Conservation (phyloP, 805 yeast genomes). For the Kuraishia floccosa region DNA sequence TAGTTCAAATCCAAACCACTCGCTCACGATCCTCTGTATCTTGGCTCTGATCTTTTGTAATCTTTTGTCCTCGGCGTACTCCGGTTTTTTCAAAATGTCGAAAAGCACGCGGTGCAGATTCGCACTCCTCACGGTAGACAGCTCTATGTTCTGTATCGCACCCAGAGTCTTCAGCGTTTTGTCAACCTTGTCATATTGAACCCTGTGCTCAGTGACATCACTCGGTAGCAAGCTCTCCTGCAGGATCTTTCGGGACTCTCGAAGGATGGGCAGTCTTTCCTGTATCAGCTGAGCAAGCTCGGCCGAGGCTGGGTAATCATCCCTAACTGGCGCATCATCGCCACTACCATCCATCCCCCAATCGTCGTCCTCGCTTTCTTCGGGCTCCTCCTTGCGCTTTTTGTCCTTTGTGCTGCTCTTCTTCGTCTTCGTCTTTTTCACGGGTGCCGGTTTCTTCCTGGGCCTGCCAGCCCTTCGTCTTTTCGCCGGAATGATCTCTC, state of each 20-base stretch:
- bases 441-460: too few species aligned
- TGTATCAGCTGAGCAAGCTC: too few species aligned
- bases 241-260: too few species aligned
- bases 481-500: too few species aligned
- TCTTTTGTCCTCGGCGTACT: constrained; percentile 9
- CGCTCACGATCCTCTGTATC: constrained; percentile 7
- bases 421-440: not conserved
- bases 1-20: constrained; percentile 16
- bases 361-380: constrained; percentile 9
- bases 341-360: too few species aligned
- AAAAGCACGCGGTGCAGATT: constrained; percentile 20
- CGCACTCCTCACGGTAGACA: constrained; percentile 12
- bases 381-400: constrained; percentile 6
- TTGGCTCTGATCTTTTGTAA: constrained; percentile 8
- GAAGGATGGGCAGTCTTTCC: too few species aligned
- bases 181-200: not conserved
- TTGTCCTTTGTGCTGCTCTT: constrained; percentile 1
- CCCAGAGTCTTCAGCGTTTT: not conserved
- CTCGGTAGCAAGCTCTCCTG: not conserved
- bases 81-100: constrained; percentile 23
- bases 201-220: not conserved
- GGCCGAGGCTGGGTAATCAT: not conserved
- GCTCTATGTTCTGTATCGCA: not conserved
- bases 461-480: too few species aligned
- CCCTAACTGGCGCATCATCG: constrained; percentile 6